Conservation (phyloP, 108 stramenopile species). For the Pelagomonas calceolata region DNA sequence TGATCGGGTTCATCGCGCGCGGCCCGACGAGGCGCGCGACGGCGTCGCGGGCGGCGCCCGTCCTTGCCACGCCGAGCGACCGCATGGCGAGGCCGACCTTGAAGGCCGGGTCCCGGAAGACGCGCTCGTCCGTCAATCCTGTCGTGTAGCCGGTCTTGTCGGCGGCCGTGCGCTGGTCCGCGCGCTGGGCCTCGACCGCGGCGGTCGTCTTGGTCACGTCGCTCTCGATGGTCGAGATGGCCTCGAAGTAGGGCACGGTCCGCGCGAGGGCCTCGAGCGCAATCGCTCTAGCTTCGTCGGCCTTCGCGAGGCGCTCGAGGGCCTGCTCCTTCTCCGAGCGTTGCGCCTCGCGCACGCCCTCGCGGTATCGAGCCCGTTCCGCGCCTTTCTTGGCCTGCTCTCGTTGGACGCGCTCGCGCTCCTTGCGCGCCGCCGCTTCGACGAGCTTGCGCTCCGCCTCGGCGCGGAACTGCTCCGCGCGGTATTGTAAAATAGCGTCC, state of each 20-base stretch:
- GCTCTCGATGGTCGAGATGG: conserved; percentile 13
- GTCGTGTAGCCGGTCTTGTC: conserved; percentile 6
- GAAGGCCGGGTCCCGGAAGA: conserved; percentile 34
- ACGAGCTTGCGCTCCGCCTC: not conserved
- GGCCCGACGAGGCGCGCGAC: not conserved
- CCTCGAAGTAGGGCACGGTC: conserved; percentile 33
- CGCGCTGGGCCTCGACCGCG: conserved; percentile 28
- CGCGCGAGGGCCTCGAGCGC: conserved; percentile 13
- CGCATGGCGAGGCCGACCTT: conserved; percentile 36
- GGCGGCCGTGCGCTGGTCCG: conserved; percentile 11
- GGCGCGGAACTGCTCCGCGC: not conserved
- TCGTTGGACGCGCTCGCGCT: not conserved
- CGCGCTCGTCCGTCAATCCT: conserved; percentile 30
- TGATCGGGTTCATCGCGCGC: too few species aligned
- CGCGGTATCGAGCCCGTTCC: not conserved
- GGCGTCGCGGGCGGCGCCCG: conserved; percentile 25
- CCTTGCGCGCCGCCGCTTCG: not conserved
- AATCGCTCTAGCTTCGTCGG: not conserved
- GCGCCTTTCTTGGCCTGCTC: not conserved
- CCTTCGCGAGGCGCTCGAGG: not conserved
- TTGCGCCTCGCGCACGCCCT: not conserved
- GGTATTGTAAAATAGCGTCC: not conserved
- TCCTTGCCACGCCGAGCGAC: conserved; percentile 27
- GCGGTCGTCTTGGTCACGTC: conserved; percentile 33
- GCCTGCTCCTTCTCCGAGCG: not conserved